Evolutionary conservation across 176 grass and related monocot genomes (phyloP), one percentile per base, ranked within the genome.

Genomic region (Eleusine indica): DNA sequence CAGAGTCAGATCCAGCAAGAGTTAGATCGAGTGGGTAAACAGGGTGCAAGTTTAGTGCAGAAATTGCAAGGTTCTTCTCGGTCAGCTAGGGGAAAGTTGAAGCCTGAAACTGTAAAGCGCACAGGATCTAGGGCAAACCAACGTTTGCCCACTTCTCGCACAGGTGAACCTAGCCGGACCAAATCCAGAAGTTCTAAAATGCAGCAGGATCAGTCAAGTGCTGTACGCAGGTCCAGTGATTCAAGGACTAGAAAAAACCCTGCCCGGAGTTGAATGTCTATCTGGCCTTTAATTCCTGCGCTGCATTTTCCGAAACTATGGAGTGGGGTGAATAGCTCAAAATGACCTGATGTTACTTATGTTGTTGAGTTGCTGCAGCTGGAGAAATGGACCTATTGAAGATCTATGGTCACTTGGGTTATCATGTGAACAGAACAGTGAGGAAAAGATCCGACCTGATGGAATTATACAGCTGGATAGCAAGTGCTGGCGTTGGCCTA

Each of bases 221-320:
- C 58, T 74, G 90, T 81, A 64, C 57, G 13, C 75, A 86, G 65
- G 80, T 70, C 58, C 56, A 76, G 22, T 84, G 71, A 81, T 65
- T 52, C 85, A 74, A 90, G 74, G 80, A 81, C 67, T 51, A 86
- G 90, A 86, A 90, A 92, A 88, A 87, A 21, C 37, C 76, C 75
- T 19, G 44, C 57, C 39, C 73, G 61, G 39, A 79, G 68, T 38
- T 87, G 35, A 84, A 82, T 16, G 15, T 29, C 9, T 38, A 39
- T 79, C 43, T 68, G 14, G n/a, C 66, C 60, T 67, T 40, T 14
- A 9, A 13, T 51, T 67, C 28, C 3, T 30, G 25, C 74, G 35
- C 35, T 78, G 68, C 51, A 78, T 79, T 32, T 41, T 6, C 63
- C 63, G 40, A 66, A 48, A 76, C 51, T 41, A 25, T 40, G 3